Evolutionary conservation across 768 basidiomycete species (phyloP), one percentile per base, ranked within the genome.

Genomic region (Suillus fuscotomentosus): DNA sequence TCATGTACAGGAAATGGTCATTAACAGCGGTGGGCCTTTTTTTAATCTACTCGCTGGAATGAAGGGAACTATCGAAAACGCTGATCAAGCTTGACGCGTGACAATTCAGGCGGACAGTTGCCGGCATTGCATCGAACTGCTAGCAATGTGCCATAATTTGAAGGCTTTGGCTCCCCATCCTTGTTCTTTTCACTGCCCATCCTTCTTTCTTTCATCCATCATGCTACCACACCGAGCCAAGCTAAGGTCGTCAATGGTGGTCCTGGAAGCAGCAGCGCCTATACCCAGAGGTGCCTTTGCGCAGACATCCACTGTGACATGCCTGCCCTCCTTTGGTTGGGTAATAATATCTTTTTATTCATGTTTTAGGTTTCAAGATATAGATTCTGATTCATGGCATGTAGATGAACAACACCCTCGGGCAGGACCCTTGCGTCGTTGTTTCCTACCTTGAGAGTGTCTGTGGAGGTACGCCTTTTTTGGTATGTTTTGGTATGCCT

Each of bases 361-460:
- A 31, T 6, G 31, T 31, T 27, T 9, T 47, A 47, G 14, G 34
- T 34, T 22, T 9, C 36, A 61, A 39, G 51, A 42, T 60, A 59
- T 36, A 14, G 20, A 24, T 15, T 38, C 47, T 66, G 13, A 14
- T 48, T 17, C 53, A 31, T 62, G 54, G 13, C 20, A 7, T 17
- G 27, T 22, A 75, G 74, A 74, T 77, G 75, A 20, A 60, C 57
- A 86, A 86, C 64, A 82, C 82, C 22, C 76, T 78, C 57, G 71
- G 72, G 47, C 79, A 85, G 64, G 81, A 74, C 15, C 83, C 84
- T 31, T 86, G 84, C 66, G 47, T 77, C 14, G 72, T 86, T 24
- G 71, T 81, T 14, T 78, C 83, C 2, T 79, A 78, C 50, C 70
- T 85, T 2, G 66, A 81, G 47, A 75, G 79, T 38, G 76, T 76